Evolutionary conservation across 768 basidiomycete genomes (phyloP).

Genomic region (Hysterangium stoloniferum): DNA sequence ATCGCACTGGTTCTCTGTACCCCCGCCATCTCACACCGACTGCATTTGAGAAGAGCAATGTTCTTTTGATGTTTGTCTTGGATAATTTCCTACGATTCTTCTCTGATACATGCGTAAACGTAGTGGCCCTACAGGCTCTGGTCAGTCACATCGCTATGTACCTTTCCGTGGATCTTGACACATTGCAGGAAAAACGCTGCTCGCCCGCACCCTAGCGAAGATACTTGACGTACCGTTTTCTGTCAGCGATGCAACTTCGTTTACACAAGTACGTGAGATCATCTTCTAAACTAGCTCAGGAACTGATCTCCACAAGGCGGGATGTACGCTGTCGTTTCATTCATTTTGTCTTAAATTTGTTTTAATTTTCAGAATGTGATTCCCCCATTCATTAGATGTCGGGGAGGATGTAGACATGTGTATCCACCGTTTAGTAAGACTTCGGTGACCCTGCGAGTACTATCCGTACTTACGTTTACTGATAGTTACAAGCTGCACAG

Average conservation of each 20-base stretch:
- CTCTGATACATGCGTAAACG: neutral
- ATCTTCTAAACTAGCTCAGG: neutral
- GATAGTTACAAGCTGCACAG: slow-evolving; percentile 78
- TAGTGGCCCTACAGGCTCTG: slow-evolving; percentile 79
- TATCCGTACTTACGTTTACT: neutral
- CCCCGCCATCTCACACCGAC: slow-evolving; percentile 38
- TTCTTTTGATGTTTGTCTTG: slow-evolving; percentile 72
- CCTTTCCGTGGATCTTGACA: slow-evolving; percentile 4
- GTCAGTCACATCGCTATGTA: slow-evolving; percentile 29
- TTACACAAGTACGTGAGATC: slow-evolving; percentile 62
- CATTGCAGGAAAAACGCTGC: slow-evolving; percentile 70
- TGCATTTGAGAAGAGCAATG: slow-evolving; percentile 91
- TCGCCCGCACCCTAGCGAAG: slow-evolving; percentile 86
- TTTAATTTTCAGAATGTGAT: neutral
- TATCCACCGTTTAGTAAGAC: slow-evolving; percentile 67
- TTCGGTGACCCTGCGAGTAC: neutral
- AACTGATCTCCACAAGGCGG: slow-evolving; percentile 43
- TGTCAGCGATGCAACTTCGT: slow-evolving; percentile 85
- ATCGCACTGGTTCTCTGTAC: slow-evolving; percentile 31
- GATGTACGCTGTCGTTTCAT: too few relatives aligned
- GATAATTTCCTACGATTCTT: slow-evolving; percentile 19
- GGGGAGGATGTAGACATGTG: slow-evolving; percentile 96
- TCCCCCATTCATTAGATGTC: slow-evolving; percentile 50
- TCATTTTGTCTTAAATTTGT: neutral
- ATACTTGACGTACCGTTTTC: slow-evolving; percentile 94